Conservation (phyloP, 1,284 basidiomycete genomes). For the Sporisorium exsertum region DNA sequence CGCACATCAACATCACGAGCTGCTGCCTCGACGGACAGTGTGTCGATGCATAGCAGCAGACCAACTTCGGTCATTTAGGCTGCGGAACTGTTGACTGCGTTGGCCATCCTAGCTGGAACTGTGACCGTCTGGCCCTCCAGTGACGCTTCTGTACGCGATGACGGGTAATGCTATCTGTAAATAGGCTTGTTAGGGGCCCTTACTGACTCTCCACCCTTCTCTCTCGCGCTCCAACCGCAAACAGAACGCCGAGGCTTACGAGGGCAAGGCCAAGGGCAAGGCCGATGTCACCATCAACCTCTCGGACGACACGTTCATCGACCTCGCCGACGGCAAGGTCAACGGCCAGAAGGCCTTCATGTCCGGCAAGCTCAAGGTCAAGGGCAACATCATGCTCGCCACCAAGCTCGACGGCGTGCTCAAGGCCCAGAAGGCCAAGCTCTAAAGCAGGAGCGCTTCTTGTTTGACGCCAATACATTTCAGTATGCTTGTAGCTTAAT, state of each 20-base stretch:
- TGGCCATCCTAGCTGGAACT: not conserved
- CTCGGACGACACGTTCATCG: constrained; percentile 66
- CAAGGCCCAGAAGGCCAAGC: constrained; percentile 65
- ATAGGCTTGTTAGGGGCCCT: not conserved
- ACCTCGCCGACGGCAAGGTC: constrained; percentile 69
- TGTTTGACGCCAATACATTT: not conserved
- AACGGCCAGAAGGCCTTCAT: constrained; percentile 70
- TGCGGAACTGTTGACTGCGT: not conserved
- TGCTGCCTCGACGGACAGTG: not conserved
- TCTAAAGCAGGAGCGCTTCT: constrained; percentile 36
- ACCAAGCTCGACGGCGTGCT: constrained; percentile 66
- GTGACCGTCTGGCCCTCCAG: not conserved
- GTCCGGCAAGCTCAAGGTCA: constrained; percentile 67
- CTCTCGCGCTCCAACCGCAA: not conserved
- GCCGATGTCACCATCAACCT: constrained; percentile 69
- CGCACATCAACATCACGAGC: not conserved
- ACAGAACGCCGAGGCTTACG: constrained; percentile 66
- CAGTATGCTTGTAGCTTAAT: constrained; percentile 10
- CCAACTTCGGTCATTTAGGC: too few species aligned
- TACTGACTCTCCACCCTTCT: not conserved
- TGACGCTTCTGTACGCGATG: not conserved
- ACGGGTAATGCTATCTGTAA: not conserved
- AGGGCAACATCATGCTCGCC: constrained; percentile 68
- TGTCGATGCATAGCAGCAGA: not conserved
- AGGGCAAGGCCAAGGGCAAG: constrained; percentile 69